Evolutionary conservation across 2,329 filamentous ascomycete species (phyloP).

Genomic region (Davidsoniella australis): DNA sequence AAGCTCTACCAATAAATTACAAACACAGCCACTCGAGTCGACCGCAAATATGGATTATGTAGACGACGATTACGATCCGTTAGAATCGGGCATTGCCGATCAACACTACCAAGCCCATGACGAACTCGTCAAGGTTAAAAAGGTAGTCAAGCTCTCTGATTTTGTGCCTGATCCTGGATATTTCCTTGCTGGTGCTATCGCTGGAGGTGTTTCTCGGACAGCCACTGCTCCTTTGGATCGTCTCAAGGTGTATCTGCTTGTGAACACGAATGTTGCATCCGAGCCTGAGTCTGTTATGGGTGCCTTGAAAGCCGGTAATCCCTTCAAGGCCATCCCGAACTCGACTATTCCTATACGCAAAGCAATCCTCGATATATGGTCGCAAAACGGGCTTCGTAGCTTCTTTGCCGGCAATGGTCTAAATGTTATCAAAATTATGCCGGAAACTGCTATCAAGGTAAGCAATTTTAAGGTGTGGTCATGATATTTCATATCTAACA

Average conservation of each 20-base stretch:
- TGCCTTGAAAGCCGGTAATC: constrained; percentile 53
- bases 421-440: constrained; percentile 96
- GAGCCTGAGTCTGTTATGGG: constrained; percentile 37
- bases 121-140: constrained; percentile 8
- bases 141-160: constrained; percentile 35
- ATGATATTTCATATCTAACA: not conserved
- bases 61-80: too few species aligned
- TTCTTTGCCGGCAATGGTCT: constrained; percentile 65
- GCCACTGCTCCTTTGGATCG: constrained; percentile 92
- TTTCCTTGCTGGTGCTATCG: constrained; percentile 86
- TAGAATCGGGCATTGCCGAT: not conserved
- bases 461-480: constrained; percentile 6
- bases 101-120: not conserved
- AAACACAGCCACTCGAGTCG: too few species aligned
- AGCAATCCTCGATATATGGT: constrained; percentile 18
- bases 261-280: constrained; percentile 46
- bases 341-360: constrained; percentile 65
- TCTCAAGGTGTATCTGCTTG: constrained; percentile 91
- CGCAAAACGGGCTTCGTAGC: constrained; percentile 6
- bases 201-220: constrained; percentile 87
- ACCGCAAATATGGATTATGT: too few species aligned
- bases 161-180: constrained; percentile 85
- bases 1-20: too few species aligned
- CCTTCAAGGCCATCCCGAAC: constrained; percentile 45
- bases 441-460: constrained; percentile 84